Base-by-base conservation (phyloP, 1,284 basidiomycete genomes). In the Austroboletus novae-zelandiae region DNA sequence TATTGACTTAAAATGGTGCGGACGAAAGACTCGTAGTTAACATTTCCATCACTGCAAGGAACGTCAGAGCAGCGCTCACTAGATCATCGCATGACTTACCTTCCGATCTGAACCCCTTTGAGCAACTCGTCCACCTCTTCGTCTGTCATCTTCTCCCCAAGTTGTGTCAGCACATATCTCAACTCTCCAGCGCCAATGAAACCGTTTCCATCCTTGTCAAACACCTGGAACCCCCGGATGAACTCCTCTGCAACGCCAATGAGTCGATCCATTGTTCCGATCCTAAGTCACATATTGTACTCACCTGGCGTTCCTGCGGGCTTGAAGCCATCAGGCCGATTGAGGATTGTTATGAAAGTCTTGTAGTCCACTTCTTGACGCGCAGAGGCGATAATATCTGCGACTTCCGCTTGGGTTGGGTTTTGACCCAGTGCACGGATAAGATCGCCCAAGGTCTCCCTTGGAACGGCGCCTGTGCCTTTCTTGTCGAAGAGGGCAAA, bases 401-500 rank as follows among this genome's bases (percentile, higher is more conserved):
- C 45, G 6, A 99, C 94, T 71, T 99, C 94, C 25, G 92, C 89
- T 71, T 99, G 96, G 0, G 97, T 99, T 7, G 96, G 96, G 71
- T 99, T 99, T 76, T 99, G 96, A 1, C 97, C 97, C 1, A 99
- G 76, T 0, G 94, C 94, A 45, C 97, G 86, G 17, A 99, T 76
- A 8, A 99, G 83, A 72, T 99, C 96, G n/a, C 96, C 96, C 1
- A 99, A 77, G 1, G 86, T 89, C 59, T 95, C 91, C 15, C 90
- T 77, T 1, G 61, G 86, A 32, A 99, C 91, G 39, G 88, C 52
- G 17, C 94, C 94, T 3, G 90, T 92, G 30, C 96, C 95, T 62
- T 88, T 87, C 77, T 99, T 99, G 77, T 99, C 96, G 69, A 98
- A 98, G 25, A 99, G 86, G 31, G 94, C 94, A 66, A 98, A 98